Evolutionary conservation across 441 rosid genomes (phyloP).

Genomic region (Syzygium syzygioides): DNA sequence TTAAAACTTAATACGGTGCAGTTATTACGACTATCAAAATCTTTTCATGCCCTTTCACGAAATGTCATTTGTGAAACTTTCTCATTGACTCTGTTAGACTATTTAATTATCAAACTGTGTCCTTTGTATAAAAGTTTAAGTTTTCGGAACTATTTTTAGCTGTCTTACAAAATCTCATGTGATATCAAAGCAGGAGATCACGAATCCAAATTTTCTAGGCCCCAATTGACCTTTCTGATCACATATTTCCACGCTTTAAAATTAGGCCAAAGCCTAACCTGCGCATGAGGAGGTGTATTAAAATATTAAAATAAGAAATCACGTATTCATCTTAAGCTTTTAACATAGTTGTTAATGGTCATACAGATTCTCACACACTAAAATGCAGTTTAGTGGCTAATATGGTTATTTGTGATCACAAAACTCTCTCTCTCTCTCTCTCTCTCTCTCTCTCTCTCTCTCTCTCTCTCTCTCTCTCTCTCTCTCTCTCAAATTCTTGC

Average conservation of each 20-base stretch:
- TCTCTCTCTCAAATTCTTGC: not conserved
- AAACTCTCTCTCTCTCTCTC: not conserved
- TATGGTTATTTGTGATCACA: not conserved
- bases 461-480: not conserved
- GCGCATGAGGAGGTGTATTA: not conserved
- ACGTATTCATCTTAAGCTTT: not conserved
- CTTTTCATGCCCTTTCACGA: not conserved
- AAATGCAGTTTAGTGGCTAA: not conserved
- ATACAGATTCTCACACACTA: not conserved
- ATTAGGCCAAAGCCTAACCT: not conserved
- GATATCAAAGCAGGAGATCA: not conserved
- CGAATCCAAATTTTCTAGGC: not conserved
- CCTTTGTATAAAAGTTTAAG: not conserved
- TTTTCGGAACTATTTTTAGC: rapidly evolving
- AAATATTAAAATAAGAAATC: not conserved
- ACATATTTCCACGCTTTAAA: not conserved
- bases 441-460: not conserved
- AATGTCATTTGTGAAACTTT: not conserved
- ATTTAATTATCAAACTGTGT: not conserved
- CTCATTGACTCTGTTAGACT: not conserved
- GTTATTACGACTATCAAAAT: not conserved
- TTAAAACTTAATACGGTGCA: too few relatives aligned
- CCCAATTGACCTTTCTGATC: not conserved
- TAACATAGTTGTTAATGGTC: not conserved
- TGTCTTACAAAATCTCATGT: rapidly evolving